Evolutionary conservation across 2,329 filamentous ascomycete genomes (phyloP).

Genomic region (Talaromyces sp.): DNA sequence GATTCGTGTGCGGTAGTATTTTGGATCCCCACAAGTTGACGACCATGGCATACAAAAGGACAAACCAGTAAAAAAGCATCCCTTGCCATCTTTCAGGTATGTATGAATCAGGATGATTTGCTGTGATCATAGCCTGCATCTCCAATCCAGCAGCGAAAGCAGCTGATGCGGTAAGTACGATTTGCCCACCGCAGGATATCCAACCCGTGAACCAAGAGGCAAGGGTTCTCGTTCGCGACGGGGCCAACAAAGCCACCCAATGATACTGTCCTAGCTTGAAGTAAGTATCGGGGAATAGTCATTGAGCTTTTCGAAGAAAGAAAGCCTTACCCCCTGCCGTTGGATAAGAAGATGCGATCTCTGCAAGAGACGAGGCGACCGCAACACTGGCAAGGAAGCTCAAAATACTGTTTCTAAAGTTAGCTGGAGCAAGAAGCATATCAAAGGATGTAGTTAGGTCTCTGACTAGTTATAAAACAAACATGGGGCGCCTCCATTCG

Average conservation of each 20-base stretch:
- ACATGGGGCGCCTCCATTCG: not conserved
- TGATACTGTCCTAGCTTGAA: not conserved
- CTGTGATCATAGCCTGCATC: not conserved
- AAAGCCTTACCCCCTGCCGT: not conserved
- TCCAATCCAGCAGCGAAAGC: not conserved
- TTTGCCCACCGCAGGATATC: not conserved
- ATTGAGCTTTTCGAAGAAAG: not conserved
- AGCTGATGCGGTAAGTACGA: not conserved
- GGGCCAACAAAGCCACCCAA: not conserved
- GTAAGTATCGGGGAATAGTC: not conserved
- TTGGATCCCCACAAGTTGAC: not conserved
- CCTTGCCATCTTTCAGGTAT: not conserved
- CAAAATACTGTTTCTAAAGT: not conserved
- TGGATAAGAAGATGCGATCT: not conserved
- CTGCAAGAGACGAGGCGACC: not conserved
- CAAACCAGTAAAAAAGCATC: not conserved
- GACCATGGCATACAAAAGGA: not conserved
- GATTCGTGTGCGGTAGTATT: not conserved
- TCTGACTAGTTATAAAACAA: not conserved
- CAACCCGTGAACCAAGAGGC: not conserved
- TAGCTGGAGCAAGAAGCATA: not conserved
- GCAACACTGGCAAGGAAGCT: not conserved
- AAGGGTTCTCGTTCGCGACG: not conserved
- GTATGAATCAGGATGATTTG: not conserved
- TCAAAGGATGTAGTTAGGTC: not conserved